Evolutionary conservation across 164 flowering plant genomes (phyloP), one percentile per base, ranked within the genome.

Genomic region (Umbilicus rupestris): DNA sequence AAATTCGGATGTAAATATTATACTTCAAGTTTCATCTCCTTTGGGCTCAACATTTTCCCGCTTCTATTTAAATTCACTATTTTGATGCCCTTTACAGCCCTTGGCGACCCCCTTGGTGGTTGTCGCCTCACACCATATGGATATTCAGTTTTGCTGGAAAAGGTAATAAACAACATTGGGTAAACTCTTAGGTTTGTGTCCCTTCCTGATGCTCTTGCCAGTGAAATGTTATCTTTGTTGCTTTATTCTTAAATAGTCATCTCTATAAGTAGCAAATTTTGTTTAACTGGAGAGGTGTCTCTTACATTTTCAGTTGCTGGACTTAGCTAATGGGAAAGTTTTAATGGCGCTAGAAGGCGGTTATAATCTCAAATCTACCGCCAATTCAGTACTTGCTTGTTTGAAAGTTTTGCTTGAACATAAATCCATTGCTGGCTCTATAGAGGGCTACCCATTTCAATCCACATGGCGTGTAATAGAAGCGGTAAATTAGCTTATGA

Each of bases 291-390:
- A 50, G 41, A 44, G 45, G 4, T 22, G 50, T 50, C 30, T 14
- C 35, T 45, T 72, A 6, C 59, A 60, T 33, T 59, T 41, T 74
- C 78, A 95, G 99, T 75, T 95, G 74, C 82, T 88, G 92, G 83
- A 85, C 65, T 92, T 92, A 75, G 92, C 97, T 3, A 71, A 77
- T 30, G 97, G 99, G 57, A 92, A 79, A 73, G 80, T 95, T 74
- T 78, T 95, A 35, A 79, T 95, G 81, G 86, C 89, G 63, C 78
- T 95, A 70, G 99, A 95, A 79, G 99, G 99, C 41, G 97, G 99
- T 62, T 95, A 95, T 68, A 88, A 95, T 77, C 92, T 92, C n/a
- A 71, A 76, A 19, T 88, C 99, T 45, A 68, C 87, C 63, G 89
- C 94, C 71, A 82, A 84, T 69, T 95, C 97, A 39, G 87, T 77